Evolutionary conservation across 202 grass and related monocot species (phyloP).

Genomic region (Panicum hallii): DNA sequence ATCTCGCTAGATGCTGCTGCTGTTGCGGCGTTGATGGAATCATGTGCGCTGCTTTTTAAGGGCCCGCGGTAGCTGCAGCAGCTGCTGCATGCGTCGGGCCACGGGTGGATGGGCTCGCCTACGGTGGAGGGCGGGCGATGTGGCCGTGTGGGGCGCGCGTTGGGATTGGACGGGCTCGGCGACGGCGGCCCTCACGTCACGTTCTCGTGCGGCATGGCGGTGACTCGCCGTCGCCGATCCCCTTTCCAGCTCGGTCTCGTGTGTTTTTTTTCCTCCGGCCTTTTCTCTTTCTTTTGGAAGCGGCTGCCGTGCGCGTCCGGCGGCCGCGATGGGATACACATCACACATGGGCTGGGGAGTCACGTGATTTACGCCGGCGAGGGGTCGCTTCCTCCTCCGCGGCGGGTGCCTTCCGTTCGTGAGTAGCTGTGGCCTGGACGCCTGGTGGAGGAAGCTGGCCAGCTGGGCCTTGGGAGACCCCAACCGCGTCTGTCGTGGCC

Average conservation of each 20-base stretch:
- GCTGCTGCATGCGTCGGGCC: background rate
- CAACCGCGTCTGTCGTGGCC: background rate
- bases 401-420: background rate
- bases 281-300: background rate
- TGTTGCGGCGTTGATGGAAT: background rate
- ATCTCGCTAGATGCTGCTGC: background rate
- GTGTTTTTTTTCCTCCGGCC: background rate
- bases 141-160: conserved; percentile 1
- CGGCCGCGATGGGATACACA: background rate
- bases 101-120: background rate
- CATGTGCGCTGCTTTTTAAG: conserved; percentile 8
- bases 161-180: conserved; percentile 18
- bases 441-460: too few relatives aligned
- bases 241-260: conserved; percentile 17
- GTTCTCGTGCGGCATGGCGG: background rate
- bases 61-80: background rate
- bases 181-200: conserved; percentile 9
- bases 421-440: too few relatives aligned
- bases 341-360: background rate
- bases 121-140: conserved; percentile 18
- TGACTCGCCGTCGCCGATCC: background rate
- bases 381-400: background rate
- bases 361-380: conserved; percentile 38
- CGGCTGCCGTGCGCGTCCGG: background rate
- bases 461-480: background rate